Percentiles rank a stretch among this genome's conserved stretches.
phyloP scores from a whole-genome alignment of 2,329 filamentous ascomycete species.

The Aureobasidium vineae region DNA sequence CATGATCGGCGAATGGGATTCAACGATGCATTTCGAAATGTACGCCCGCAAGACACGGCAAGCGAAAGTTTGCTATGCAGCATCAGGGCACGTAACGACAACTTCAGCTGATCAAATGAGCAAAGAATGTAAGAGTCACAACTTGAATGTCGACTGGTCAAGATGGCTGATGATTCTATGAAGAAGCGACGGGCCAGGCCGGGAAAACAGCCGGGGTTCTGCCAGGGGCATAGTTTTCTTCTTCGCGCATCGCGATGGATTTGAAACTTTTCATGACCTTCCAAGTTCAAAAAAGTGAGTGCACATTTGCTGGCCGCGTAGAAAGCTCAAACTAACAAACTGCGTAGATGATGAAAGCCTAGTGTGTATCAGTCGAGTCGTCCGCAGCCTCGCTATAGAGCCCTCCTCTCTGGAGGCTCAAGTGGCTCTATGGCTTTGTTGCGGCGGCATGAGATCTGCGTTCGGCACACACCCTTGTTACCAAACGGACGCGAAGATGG shows the following conservation, averaged over 20 bases:
- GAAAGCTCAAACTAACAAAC: constrained; percentile 33
- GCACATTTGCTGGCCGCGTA: constrained; percentile 38
- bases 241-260: constrained; percentile 37
- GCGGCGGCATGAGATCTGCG: constrained; percentile 90
- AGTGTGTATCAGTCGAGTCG: constrained; percentile 93
- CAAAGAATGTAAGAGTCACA: not conserved
- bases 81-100: constrained; percentile 31
- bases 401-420: constrained; percentile 88
- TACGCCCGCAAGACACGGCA: constrained; percentile 12
- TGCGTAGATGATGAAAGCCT: constrained; percentile 97
- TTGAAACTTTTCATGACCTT: constrained; percentile 75
- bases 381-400: constrained; percentile 64
- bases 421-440: constrained; percentile 72
- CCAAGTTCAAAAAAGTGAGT: constrained; percentile 98
- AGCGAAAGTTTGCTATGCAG: constrained; percentile 25
- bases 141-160: not conserved
- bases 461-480: constrained; percentile 99
- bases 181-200: constrained; percentile 12
- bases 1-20: not conserved
- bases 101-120: not conserved
- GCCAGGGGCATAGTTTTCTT: constrained; percentile 28
- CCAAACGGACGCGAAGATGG: constrained; percentile 93
- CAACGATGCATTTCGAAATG: not conserved
- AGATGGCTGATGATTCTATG: not conserved
- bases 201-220: constrained; percentile 1